Evolutionary conservation across 306 rosid species (phyloP).

Genomic region (Chamaecrista fasciculata): DNA sequence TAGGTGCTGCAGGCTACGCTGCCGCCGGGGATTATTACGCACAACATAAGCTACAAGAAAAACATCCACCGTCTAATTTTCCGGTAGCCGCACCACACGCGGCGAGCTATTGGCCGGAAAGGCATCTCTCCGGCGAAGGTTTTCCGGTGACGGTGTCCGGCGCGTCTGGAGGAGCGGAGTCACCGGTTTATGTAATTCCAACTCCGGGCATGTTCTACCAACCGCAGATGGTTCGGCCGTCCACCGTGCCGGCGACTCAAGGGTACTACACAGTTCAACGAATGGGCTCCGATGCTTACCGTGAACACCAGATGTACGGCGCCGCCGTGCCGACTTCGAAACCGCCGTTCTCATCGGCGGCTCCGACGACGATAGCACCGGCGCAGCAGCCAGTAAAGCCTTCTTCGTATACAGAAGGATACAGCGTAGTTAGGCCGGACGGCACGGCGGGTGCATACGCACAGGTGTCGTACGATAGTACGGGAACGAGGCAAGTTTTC

Average conservation of each 20-base stretch:
- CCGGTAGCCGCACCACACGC: constrained; percentile 28
- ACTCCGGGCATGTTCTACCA: constrained; percentile 56
- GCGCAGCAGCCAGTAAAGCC: constrained; percentile 41
- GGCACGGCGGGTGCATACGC: constrained; percentile 32
- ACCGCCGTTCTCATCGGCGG: constrained; percentile 29
- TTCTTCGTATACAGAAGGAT: constrained; percentile 49
- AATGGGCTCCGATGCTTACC: constrained; percentile 56
- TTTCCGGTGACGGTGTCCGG: constrained; percentile 36
- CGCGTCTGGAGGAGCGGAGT: constrained; percentile 45
- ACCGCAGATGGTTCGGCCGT: constrained; percentile 33
- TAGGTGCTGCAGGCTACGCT: constrained; percentile 42
- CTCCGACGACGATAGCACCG: constrained; percentile 33
- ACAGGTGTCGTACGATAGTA: constrained; percentile 55
- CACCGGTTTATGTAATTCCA: constrained; percentile 53
- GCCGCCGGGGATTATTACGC: constrained; percentile 49
- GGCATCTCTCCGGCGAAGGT: constrained; percentile 50
- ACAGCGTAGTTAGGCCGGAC: constrained; percentile 43
- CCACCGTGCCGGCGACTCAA: constrained; percentile 42
- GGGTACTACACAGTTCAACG: constrained; percentile 71
- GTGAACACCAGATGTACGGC: constrained; percentile 66
- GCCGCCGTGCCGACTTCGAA: constrained; percentile 29
- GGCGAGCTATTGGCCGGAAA: constrained; percentile 59
- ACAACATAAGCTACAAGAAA: constrained; percentile 61
- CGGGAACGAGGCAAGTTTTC: constrained; percentile 71
- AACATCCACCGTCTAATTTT: constrained; percentile 26